Evolutionary conservation across 2,329 filamentous ascomycete genomes (phyloP).

Genomic region (Drechslera avenae): DNA sequence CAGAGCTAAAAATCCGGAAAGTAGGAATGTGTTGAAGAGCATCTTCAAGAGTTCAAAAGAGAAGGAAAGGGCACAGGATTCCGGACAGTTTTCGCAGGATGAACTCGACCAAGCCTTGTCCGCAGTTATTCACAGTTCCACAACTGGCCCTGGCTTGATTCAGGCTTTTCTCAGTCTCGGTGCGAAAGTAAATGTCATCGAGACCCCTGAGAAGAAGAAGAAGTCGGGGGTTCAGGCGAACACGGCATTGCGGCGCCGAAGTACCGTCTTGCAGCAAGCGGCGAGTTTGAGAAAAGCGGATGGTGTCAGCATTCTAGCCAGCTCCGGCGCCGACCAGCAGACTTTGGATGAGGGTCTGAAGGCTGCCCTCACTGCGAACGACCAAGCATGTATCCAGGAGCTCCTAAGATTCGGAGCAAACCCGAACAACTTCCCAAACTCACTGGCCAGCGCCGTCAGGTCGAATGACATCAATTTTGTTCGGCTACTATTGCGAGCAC

Average conservation of each 20-base stretch:
- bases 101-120: slow-evolving; percentile 44
- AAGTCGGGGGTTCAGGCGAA: slow-evolving; percentile 24
- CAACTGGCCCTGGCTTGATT: slow-evolving; percentile 38
- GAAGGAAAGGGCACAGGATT: slow-evolving; percentile 40
- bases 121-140: slow-evolving; percentile 38
- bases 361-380: slow-evolving; percentile 40
- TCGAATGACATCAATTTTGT: slow-evolving; percentile 40
- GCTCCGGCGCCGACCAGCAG: slow-evolving; percentile 43
- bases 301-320: slow-evolving; percentile 39
- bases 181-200: slow-evolving; percentile 42
- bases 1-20: slow-evolving; percentile 37
- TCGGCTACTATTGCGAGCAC: slow-evolving; percentile 38
- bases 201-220: slow-evolving; percentile 25
- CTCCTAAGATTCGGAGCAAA: slow-evolving; percentile 44
- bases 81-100: slow-evolving; percentile 40
- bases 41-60: slow-evolving; percentile 46
- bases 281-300: slow-evolving; percentile 39
- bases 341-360: slow-evolving; percentile 43
- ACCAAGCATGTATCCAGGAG: slow-evolving; percentile 41
- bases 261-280: slow-evolving; percentile 45
- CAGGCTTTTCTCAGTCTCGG: slow-evolving; percentile 43
- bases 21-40: slow-evolving; percentile 40
- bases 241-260: slow-evolving; percentile 34
- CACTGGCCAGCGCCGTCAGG: slow-evolving; percentile 38
- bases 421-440: slow-evolving; percentile 38